These are phyloP conservation scores for Avicennia marina DNA, from an alignment of 257 asterid genomes.

Conservation along the genomic window DNA sequence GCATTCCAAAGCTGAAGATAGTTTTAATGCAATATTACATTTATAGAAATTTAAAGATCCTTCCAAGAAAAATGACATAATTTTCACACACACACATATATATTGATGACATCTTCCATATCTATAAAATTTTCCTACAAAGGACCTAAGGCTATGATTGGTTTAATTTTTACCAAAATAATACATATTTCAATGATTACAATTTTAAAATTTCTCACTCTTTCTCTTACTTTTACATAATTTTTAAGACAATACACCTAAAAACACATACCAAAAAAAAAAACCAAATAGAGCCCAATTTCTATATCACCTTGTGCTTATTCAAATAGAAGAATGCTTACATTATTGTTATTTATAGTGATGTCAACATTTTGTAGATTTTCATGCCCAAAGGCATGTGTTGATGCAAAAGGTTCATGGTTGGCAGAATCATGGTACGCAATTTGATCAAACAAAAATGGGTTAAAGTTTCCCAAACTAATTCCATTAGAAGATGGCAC, in stretches of 20 bases:
- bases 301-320: neutral
- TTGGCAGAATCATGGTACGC: constrained; percentile 22
- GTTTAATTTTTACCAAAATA: too few relatives aligned
- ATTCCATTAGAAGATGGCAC: constrained; percentile 39
- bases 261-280: too few relatives aligned
- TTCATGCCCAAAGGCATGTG: constrained; percentile 31
- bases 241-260: too few relatives aligned
- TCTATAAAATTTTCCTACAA: neutral
- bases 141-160: too few relatives aligned
- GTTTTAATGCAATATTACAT: neutral
- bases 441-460: constrained; percentile 35
- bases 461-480: constrained; percentile 27
- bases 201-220: too few relatives aligned
- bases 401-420: constrained; percentile 26
- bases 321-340: constrained; percentile 23
- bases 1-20: constrained; percentile 70
- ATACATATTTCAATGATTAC: too few relatives aligned
- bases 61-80: neutral
- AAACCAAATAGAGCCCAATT: neutral
- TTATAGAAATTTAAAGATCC: neutral
- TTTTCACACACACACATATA: neutral
- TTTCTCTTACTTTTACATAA: too few relatives aligned
- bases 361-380: constrained; percentile 24
- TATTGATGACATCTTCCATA: neutral
- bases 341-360: constrained; percentile 28